A percentile compares a stretch with the other conserved stretches of the same genome.
These are phyloP conservation scores for Panaeolus papilionaceus DNA, from an alignment of 768 basidiomycete species.

Conservation along the genomic window DNA sequence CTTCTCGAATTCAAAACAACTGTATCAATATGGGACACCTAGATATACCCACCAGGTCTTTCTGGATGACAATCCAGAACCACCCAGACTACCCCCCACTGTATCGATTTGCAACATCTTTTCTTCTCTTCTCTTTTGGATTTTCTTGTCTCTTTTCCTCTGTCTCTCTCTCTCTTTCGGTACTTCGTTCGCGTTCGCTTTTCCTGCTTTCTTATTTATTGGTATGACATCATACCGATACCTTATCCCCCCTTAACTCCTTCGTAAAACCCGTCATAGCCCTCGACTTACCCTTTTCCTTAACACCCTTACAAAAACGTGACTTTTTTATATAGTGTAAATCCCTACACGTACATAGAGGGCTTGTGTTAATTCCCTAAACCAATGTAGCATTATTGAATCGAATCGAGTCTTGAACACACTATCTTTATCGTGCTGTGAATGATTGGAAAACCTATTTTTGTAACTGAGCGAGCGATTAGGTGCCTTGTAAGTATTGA, in stretches of 20 bases:
- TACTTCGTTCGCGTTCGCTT: slow-evolving; percentile 16
- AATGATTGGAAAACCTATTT: slow-evolving; percentile 6
- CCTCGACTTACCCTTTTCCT: neutral
- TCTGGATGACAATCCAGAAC: slow-evolving; percentile 7
- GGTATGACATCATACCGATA: slow-evolving; percentile 11
- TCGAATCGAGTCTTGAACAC: slow-evolving; percentile 9
- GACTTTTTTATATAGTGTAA: slow-evolving; percentile 1
- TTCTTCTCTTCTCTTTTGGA: slow-evolving; percentile 3
- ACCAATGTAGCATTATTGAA: slow-evolving; percentile 28
- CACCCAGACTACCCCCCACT: slow-evolving; percentile 14
- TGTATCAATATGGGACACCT: slow-evolving; percentile 27
- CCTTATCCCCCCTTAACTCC: neutral
- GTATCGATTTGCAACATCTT: slow-evolving; percentile 20
- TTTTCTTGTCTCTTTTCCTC: neutral
- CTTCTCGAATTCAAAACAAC: slow-evolving; percentile 8
- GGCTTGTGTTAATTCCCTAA: slow-evolving; percentile 20
- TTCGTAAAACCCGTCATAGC: slow-evolving; percentile 1
- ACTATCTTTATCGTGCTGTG: no score
- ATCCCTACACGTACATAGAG: slow-evolving; percentile 7
- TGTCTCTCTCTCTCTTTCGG: slow-evolving; percentile 17
- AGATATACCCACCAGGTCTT: slow-evolving; percentile 24
- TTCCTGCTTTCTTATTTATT: slow-evolving; percentile 10
- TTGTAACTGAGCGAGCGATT: neutral
- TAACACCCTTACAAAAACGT: neutral
- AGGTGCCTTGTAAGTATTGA: neutral